Base-by-base conservation (phyloP, 2,329 filamentous ascomycete species). In the Onygena corvina region DNA sequence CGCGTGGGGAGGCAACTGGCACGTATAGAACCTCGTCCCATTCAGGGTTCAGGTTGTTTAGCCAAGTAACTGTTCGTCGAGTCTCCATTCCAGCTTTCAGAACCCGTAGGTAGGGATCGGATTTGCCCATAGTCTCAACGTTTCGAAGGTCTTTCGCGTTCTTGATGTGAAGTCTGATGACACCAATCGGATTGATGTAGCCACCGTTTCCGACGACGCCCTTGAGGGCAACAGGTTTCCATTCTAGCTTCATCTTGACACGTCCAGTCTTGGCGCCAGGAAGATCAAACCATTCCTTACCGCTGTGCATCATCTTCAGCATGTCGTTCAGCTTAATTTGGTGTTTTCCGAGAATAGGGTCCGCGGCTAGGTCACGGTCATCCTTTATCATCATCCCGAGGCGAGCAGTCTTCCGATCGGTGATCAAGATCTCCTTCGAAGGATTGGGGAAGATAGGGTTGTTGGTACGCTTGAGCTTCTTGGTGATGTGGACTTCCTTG, bases 11-110 rank as follows among this genome's bases (percentile, higher is more conserved):
- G 64, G 95, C 90, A 50, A 98, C 77, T 1, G 93, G 90, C 0
- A 98, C 76, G 61, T 98, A 98, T 18, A 95, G 77, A 20, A 98
- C 81, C 67, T 98, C 92, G 60, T 98, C 88, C 82, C 86, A 98
- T 48, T 92, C 84, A 1, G 92, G 92, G 63, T 94, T 87, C 51
- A 98, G 79, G 54, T 95, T 93, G 68, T 94, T 98, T 63, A 87
- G 82, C 73, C 92, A 94, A 0, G 90, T 96, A 46, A 98, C 92
- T 2, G 92, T 96, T 51, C 89, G 81, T 7, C 79, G 88, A 66
- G 90, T 94, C 62, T 92, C 84, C 50, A 96, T 81, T 40, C 92
- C 90, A 44, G 89, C 94, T 5, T 95, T 76, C 48, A 95, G 68
- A 1, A 96, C 84, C 35, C 90, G 83, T 18, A 82, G 86, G 60